These are phyloP conservation scores for Kwoniella sp. DNA, from an alignment of 768 basidiomycete species.

Conservation along the genomic window DNA sequence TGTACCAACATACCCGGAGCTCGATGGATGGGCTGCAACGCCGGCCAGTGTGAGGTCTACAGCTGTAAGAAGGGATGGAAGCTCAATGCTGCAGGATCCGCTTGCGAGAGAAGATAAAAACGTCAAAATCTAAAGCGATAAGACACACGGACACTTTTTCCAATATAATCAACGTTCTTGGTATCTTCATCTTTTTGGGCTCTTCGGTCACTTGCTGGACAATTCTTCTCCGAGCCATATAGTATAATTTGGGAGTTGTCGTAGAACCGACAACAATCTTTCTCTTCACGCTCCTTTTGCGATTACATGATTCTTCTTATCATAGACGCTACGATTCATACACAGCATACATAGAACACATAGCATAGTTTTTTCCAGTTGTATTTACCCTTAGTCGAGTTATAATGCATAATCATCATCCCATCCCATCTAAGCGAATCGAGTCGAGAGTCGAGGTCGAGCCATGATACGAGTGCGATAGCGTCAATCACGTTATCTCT, in stretches of 20 bases:
- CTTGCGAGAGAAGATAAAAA: constrained; percentile 15
- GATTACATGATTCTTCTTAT: too few species aligned
- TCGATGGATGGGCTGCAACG: constrained; percentile 72
- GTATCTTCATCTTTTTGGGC: neutral
- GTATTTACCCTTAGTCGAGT: neutral
- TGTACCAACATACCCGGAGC: constrained; percentile 69
- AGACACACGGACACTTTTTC: neutral
- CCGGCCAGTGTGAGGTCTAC: constrained; percentile 54
- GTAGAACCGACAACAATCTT: neutral
- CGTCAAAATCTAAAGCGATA: neutral
- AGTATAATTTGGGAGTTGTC: neutral
- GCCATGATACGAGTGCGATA: too few species aligned
- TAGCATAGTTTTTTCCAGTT: neutral
- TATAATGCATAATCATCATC: neutral
- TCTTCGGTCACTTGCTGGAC: constrained; percentile 1
- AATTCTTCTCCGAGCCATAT: neutral
- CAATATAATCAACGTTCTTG: neutral
- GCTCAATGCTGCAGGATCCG: constrained; percentile 18
- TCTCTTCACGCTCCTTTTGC: neutral
- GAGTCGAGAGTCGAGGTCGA: too few species aligned
- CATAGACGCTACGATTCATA: neutral
- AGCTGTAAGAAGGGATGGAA: constrained; percentile 45
- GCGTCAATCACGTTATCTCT: neutral
- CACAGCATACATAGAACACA: neutral
- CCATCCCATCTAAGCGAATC: neutral